Conservation (phyloP, 495 filamentous ascomycete species). For the Hyaloscypha hepaticicola region DNA sequence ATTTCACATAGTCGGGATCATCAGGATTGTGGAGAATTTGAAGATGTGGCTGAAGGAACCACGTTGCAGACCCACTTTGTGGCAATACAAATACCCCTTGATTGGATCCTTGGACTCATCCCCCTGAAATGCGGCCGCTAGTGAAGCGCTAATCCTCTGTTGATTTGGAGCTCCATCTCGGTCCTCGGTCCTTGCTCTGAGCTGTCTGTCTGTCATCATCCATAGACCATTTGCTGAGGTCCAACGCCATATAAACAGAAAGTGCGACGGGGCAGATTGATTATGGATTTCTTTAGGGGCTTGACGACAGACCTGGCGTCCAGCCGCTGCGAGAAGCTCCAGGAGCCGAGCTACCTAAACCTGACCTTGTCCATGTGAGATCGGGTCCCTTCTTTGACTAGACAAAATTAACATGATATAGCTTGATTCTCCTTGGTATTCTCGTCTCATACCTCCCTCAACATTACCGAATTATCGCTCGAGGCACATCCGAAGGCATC, state of each 20-base stretch:
- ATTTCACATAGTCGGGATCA: no score
- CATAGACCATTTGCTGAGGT: not conserved
- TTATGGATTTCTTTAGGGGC: constrained; percentile 21
- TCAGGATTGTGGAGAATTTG: no score
- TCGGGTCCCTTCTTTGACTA: not conserved
- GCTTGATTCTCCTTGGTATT: constrained; percentile 86
- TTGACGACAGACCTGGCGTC: constrained; percentile 8
- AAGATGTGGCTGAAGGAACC: no score
- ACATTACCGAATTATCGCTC: constrained; percentile 83
- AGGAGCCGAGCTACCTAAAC: constrained; percentile 55
- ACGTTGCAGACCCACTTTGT: no score
- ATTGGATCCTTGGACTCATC: no score
- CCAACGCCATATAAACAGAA: not conserved
- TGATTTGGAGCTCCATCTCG: not conserved
- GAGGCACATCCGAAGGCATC: constrained; percentile 90
- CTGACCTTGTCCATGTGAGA: constrained; percentile 46
- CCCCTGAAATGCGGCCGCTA: not conserved
- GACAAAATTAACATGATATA: constrained; percentile 33
- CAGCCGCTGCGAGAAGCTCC: constrained; percentile 48
- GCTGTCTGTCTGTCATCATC: not conserved
- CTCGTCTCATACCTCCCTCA: constrained; percentile 93
- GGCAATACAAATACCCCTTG: no score
- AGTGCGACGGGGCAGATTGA: not conserved
- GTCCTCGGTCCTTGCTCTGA: not conserved
- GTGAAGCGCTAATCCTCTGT: not conserved